Conservation (phyloP, 1,284 basidiomycete species). For the Apiotrichum veenhuisii region DNA sequence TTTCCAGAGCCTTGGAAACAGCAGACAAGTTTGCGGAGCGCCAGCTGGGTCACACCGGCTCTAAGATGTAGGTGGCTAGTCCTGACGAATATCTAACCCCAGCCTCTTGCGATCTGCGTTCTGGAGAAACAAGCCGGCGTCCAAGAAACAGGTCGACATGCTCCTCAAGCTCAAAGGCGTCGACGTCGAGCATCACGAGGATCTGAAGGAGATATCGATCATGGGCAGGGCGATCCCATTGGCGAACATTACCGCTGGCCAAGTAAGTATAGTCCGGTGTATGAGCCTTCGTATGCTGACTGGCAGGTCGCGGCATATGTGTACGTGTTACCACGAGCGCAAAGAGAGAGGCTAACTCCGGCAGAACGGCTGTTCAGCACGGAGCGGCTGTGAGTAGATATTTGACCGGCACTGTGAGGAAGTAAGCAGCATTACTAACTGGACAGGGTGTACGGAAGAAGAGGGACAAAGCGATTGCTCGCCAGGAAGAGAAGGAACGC, state of each 20-base stretch:
- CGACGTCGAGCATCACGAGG: background rate
- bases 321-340: slow-evolving; percentile 11
- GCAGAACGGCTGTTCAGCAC: slow-evolving; percentile 28
- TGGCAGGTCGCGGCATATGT: slow-evolving; percentile 20
- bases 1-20: slow-evolving; percentile 46
- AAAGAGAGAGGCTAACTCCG: background rate
- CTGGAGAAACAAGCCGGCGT: slow-evolving; percentile 70
- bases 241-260: slow-evolving; percentile 26
- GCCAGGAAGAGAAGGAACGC: background rate
- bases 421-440: background rate
- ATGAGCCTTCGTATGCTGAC: background rate
- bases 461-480: background rate
- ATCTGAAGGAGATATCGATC: slow-evolving; percentile 12
- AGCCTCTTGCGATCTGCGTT: slow-evolving; percentile 64
- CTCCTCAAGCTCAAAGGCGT: slow-evolving; percentile 58
- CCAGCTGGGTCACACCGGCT: slow-evolving; percentile 20
- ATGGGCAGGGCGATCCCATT: slow-evolving; percentile 19
- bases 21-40: slow-evolving; percentile 44
- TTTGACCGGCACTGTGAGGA: slow-evolving; percentile 25
- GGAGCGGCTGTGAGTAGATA: slow-evolving; percentile 28
- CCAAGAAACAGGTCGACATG: slow-evolving; percentile 61
- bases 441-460: background rate
- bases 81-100: slow-evolving; percentile 13
- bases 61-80: background rate
- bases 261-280: slow-evolving; percentile 13